Evolutionary conservation across 2,329 filamentous ascomycete species (phyloP).

Genomic region (Alternaria infectoria): DNA sequence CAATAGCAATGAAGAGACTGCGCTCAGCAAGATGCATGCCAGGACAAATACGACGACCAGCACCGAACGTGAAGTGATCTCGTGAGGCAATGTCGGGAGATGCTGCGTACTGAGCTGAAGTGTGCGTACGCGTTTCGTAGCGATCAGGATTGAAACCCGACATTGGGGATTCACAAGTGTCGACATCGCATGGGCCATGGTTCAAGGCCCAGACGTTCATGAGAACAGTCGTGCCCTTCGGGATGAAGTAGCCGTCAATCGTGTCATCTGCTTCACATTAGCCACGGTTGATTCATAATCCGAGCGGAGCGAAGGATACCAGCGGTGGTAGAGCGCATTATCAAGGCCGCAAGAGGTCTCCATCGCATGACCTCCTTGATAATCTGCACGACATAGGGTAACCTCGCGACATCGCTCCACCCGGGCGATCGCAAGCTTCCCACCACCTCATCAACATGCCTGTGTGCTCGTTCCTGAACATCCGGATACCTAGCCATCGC

Average conservation of each 20-base stretch:
- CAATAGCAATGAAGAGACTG: constrained; percentile 51
- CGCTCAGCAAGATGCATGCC: constrained; percentile 62
- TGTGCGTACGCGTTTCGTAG: constrained; percentile 36
- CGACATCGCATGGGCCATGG: constrained; percentile 25
- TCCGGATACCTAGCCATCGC: constrained; percentile 8
- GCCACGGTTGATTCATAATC: background rate
- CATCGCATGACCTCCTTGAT: constrained; percentile 45
- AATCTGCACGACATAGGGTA: constrained; percentile 36
- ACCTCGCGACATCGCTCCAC: constrained; percentile 20
- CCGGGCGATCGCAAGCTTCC: constrained; percentile 12
- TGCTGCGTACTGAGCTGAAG: constrained; percentile 48
- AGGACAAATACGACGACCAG: constrained; percentile 57
- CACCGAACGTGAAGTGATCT: constrained; percentile 58
- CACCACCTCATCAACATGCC: constrained; percentile 39
- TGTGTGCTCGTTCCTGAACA: constrained; percentile 37
- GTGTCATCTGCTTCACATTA: constrained; percentile 48
- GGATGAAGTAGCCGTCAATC: constrained; percentile 45
- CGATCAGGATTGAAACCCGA: constrained; percentile 46
- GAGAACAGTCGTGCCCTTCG: constrained; percentile 38
- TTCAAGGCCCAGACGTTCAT: constrained; percentile 35
- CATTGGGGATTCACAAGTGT: constrained; percentile 14
- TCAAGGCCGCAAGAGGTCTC: constrained; percentile 28
- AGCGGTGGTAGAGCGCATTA: background rate
- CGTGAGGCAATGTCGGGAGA: constrained; percentile 42
- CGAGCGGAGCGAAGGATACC: background rate